phyloP scores from a whole-genome alignment of 2,329 filamentous ascomycete species.

The Exophiala alcalophila region DNA sequence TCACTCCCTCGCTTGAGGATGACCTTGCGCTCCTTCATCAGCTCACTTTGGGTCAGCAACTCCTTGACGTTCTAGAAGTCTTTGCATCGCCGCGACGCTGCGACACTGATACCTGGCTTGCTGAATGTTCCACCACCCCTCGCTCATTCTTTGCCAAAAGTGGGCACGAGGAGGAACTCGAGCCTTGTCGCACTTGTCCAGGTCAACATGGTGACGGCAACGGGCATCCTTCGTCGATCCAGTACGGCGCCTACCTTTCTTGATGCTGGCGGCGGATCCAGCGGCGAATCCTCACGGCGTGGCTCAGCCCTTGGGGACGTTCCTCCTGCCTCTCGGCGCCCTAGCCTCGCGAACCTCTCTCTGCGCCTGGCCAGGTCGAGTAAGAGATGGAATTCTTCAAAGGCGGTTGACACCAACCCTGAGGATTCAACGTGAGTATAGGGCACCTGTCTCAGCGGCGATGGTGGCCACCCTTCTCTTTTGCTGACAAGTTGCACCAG shows the following conservation, averaged over 20 bases:
- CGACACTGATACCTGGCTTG: too few species aligned
- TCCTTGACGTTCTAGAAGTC: too few species aligned
- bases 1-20: too few species aligned
- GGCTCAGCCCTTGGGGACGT: constrained; percentile 14
- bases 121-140: too few species aligned
- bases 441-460: not conserved
- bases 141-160: too few species aligned
- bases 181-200: not conserved
- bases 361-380: constrained; percentile 15
- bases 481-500: constrained; percentile 10
- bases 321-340: constrained; percentile 7
- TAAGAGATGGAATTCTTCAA: constrained; percentile 14
- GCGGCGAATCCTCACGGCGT: constrained; percentile 19
- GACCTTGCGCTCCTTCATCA: too few species aligned
- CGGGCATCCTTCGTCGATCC: constrained; percentile 14
- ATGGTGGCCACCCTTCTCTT: too few species aligned
- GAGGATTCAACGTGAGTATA: constrained; percentile 16
- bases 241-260: constrained; percentile 8
- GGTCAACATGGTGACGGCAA: constrained; percentile 9
- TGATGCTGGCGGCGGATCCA: constrained; percentile 15
- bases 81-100: too few species aligned
- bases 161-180: not conserved
- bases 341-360: constrained; percentile 19
- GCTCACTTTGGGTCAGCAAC: too few species aligned
- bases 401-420: constrained; percentile 2